Evolutionary conservation across 768 basidiomycete genomes (phyloP), one percentile per base, ranked within the genome.

Genomic region (Tephrocybe sp.): DNA sequence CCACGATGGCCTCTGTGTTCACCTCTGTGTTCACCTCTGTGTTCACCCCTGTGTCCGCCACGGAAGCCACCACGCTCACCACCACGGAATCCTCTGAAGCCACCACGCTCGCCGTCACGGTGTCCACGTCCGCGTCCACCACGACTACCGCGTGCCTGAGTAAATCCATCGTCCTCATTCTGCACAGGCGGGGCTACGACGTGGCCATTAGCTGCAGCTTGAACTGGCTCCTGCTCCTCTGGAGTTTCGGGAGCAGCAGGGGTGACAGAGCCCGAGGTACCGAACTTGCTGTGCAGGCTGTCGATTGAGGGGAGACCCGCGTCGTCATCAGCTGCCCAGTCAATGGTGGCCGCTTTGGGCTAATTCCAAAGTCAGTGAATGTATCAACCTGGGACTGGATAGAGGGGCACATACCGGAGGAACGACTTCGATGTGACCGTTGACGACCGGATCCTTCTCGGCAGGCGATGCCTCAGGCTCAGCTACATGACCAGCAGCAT

Each of bases 271-370:
- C 83, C 85, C 35, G 89, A 87, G 11, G 83, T 80, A 5, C 84
- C 86, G 60, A 92, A 90, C 56, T 80, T 82, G 39, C 86, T 85
- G 51, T 92, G 89, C 22, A 92, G 74, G 42, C 78, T 79, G 5
- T 83, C 83, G 45, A 93, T 85, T 1, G 87, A 74, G n/a, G 91
- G 90, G 13, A 92, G 78, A 5, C 79, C 88, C 14, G 75, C 80
- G 55, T 86, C 85, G n/a, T 89, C 87, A 49, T 90, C 88, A 36
- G 82, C 83, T 13, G 90, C 87, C 90, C 91, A 92, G 65, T 92
- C 85, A 49, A 92, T 75, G 22, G 80, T 69, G n/a, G 58, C 63
- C 55, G 49, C 54, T 43, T 57, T 51, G 44, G 49, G 58, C 45
- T 49, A 49, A 16, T n/a, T 16, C 17, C 19, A n/a, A 31, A 20